A percentile compares a stretch with the other conserved stretches of the same genome.
Conservation (phyloP, 2,329 filamentous ascomycete species). For the Emmonsiellopsis sp. region DNA sequence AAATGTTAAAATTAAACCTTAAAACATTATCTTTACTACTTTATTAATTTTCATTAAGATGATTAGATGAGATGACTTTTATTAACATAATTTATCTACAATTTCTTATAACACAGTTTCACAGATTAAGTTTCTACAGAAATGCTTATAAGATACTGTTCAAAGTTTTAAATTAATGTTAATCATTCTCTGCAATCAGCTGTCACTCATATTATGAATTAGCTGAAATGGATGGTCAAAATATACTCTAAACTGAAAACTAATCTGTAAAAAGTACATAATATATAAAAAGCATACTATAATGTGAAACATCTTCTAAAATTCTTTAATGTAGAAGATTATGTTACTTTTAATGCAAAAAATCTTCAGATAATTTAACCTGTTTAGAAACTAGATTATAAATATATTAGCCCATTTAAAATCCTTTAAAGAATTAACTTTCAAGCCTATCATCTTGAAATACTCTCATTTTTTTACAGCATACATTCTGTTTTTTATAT, state of each 20-base stretch:
- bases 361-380: no score
- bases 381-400: no score
- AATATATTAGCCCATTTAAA: no score
- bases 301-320: not conserved
- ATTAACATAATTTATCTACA: slow-evolving; percentile 11
- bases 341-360: no score
- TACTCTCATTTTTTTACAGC: not conserved
- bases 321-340: not conserved
- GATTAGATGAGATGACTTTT: slow-evolving; percentile 9
- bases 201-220: no score
- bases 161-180: not conserved
- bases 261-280: not conserved
- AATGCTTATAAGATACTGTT: not conserved
- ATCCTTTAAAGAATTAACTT: no score
- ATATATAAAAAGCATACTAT: not conserved
- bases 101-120: slow-evolving; percentile 2
- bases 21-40: slow-evolving; percentile 6
- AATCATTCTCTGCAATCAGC: no score
- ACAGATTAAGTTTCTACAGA: not conserved
- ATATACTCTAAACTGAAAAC: not conserved
- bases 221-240: no score
- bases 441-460: not conserved
- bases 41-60: no score
- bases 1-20: not conserved
- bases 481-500: not conserved